Evolutionary conservation across 495 filamentous ascomycete species (phyloP).

Genomic region (Aeminium ludgeri): DNA sequence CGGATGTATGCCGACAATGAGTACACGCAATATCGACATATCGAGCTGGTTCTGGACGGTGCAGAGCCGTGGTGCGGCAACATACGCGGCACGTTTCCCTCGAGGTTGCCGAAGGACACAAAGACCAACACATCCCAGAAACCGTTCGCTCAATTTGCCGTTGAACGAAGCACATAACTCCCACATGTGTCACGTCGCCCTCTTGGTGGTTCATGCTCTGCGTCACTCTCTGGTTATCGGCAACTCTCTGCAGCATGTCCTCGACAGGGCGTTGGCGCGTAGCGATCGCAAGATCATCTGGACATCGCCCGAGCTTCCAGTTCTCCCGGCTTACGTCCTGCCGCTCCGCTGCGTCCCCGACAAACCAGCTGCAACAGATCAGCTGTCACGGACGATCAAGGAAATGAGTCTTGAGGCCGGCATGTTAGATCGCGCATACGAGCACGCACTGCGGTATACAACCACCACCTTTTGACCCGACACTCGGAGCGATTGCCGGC

Average conservation of each 20-base stretch:
- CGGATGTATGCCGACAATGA: neutral
- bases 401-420: neutral
- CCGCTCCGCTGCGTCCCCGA: neutral
- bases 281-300: neutral
- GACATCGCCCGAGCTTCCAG: neutral
- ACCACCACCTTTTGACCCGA: too few species aligned
- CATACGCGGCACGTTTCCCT: neutral
- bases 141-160: neutral
- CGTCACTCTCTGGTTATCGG: neutral
- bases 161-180: neutral
- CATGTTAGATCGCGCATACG: slow-evolving; percentile 1
- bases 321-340: neutral
- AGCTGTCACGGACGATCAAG: neutral
- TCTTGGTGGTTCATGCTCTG: neutral
- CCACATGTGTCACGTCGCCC: slow-evolving; percentile 1
- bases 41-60: neutral
- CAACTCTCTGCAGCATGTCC: neutral
- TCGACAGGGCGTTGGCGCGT: neutral
- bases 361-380: neutral
- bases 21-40: neutral
- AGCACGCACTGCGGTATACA: neutral
- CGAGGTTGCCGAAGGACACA: neutral
- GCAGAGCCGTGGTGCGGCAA: neutral
- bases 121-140: neutral
- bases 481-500: too few species aligned